Evolutionary conservation across 1,284 basidiomycete genomes (phyloP).

Genomic region (Moesziomyces parantarcticus): DNA sequence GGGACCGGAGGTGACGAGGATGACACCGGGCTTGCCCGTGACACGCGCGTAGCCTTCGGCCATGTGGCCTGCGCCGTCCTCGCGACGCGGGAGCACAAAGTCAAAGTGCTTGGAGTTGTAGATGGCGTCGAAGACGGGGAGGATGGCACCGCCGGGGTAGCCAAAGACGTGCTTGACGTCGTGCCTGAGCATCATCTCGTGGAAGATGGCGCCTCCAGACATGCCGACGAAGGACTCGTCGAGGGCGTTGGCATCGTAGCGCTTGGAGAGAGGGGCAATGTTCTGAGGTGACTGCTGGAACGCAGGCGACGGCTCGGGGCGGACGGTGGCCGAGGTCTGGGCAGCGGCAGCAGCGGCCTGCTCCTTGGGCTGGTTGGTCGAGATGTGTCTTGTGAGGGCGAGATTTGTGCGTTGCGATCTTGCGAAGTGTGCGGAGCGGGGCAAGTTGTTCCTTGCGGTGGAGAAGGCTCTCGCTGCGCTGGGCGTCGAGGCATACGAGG

Average conservation of each 20-base stretch:
- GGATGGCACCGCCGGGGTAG: constrained; percentile 96
- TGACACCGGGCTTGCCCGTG: constrained; percentile 96
- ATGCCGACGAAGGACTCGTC: constrained; percentile 82
- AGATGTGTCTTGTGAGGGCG: constrained; percentile 50
- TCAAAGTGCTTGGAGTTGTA: constrained; percentile 95
- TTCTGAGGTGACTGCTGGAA: constrained; percentile 60
- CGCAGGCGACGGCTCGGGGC: constrained; percentile 61
- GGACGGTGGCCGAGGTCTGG: constrained; percentile 36
- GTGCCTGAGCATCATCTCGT: constrained; percentile 99
- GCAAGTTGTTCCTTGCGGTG: constrained; percentile 43
- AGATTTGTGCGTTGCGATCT: constrained; percentile 38
- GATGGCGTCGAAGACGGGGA: constrained; percentile 98
- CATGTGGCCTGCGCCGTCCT: constrained; percentile 99
- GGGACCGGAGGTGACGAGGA: constrained; percentile 96
- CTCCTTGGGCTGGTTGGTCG: constrained; percentile 48
- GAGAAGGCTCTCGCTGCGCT: constrained; percentile 41
- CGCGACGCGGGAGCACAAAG: constrained; percentile 93
- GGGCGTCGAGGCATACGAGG: constrained; percentile 31
- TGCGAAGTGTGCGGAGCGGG: constrained; percentile 32
- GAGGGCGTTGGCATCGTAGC: constrained; percentile 58
- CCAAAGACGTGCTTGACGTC: constrained; percentile 96
- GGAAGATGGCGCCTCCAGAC: constrained; percentile 96
- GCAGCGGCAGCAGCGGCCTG: constrained; percentile 50
- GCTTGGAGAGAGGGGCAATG: constrained; percentile 29
- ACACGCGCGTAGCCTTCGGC: constrained; percentile 97